Evolutionary conservation across 805 yeast species (phyloP), one percentile per base, ranked within the genome.

Genomic region (Nakazawaea sp.): DNA sequence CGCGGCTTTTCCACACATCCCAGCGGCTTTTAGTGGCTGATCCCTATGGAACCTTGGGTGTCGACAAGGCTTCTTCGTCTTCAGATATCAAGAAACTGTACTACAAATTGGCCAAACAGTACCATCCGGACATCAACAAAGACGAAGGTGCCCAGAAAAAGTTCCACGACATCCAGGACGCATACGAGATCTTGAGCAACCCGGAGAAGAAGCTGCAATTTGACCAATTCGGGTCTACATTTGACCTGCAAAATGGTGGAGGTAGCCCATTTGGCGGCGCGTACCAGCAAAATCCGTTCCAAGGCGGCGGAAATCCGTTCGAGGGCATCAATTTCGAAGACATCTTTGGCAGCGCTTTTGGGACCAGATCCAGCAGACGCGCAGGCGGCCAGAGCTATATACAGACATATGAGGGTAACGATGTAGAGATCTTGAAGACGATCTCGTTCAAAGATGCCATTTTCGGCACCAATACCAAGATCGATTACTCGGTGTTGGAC

Each of bases 121-220:
- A 68, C 59, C 99, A 92, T 59, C 99, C 99, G 0, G 99, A 92
- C 64, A 85, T 92, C 31, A 92, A 90, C 59, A 92, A 90, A 59
- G 96, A 85, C 45, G 73, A 75, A 18, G 90, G 74, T 15, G 92
- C 97, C 0, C 95, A 90, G 50, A 75, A 77, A 53, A 78, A 78
- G 58, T 92, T 92, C 64, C 97, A 92, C 53, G 86, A 84, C 51
- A 74, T 92, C 46, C 97, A 90, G 55, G 92, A 84, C 45, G 94
- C 97, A 1, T 92, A 94, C 54, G 99, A 92, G 59, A 75, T 92
- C 26, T 67, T 92, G 52, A 78, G 87, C 31, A 94, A 88, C 56
- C 83, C 86, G 37, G 75, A 74, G 16, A 90, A 90, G 68, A 76
- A 87, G 50, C 74, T 80, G 37, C 96, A 92, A 54, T 92, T 78